Conservation (phyloP, 2,329 filamentous ascomycete genomes). For the Didymella segeticola region DNA sequence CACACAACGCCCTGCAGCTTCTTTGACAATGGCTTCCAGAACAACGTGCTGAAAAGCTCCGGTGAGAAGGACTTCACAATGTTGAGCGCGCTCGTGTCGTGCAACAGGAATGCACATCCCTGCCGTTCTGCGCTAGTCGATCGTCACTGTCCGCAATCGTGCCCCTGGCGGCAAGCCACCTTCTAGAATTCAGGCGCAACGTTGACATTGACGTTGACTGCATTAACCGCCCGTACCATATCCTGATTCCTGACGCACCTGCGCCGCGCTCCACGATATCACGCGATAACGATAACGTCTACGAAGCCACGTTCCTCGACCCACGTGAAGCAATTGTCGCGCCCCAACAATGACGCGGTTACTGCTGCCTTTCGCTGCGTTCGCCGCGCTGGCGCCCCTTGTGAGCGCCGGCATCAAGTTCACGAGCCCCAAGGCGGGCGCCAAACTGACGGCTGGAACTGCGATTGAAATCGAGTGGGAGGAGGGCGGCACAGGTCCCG, state of each 20-base stretch:
- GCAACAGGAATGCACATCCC: conserved; percentile 20
- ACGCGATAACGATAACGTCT: background rate
- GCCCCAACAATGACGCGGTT: conserved; percentile 34
- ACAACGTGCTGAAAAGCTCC: background rate
- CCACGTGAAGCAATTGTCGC: background rate
- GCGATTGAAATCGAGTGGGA: conserved; percentile 63
- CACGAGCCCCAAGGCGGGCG: conserved; percentile 60
- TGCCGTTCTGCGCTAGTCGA: conserved; percentile 28
- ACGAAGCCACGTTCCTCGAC: background rate
- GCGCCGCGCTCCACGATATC: background rate
- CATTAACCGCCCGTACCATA: background rate
- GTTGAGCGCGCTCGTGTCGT: conserved; percentile 12
- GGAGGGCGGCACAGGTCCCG: conserved; percentile 60
- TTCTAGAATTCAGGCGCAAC: conserved; percentile 26
- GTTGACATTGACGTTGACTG: conserved; percentile 14
- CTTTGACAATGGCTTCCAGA: background rate
- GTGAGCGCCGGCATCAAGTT: conserved; percentile 62
- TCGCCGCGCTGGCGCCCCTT: conserved; percentile 51
- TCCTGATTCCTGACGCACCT: background rate
- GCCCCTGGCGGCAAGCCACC: conserved; percentile 38
- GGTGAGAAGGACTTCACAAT: background rate
- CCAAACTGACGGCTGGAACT: conserved; percentile 57
- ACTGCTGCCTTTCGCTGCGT: conserved; percentile 32
- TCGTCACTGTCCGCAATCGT: conserved; percentile 32
- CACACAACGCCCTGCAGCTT: background rate